Evolutionary conservation across 768 basidiomycete genomes (phyloP).

Genomic region (Cystoderma amianthinum): DNA sequence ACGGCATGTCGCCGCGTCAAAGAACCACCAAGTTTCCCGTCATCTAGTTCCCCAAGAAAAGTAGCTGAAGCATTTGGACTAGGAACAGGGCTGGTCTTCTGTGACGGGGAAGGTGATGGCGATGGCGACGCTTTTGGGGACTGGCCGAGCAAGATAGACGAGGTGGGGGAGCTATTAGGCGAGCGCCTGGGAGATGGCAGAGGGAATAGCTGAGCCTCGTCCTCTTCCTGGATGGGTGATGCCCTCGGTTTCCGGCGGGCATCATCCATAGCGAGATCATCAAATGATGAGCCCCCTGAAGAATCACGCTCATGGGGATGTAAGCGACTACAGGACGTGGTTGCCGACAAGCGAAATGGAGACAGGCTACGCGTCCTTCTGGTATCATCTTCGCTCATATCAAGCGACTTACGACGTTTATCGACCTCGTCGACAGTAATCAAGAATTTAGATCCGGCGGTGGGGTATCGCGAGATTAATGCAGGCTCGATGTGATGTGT

Average conservation of each 20-base stretch:
- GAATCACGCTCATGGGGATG: constrained; percentile 8
- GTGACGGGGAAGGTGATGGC: constrained; percentile 10
- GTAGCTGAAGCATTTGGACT: constrained; percentile 26
- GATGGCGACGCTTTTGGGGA: constrained; percentile 12
- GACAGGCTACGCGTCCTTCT: constrained; percentile 5
- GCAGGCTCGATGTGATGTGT: constrained; percentile 1
- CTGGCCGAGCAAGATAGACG: constrained; percentile 9
- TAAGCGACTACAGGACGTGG: constrained; percentile 5
- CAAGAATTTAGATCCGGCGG: constrained; percentile 18
- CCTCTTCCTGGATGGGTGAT: constrained; percentile 44
- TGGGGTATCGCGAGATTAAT: constrained; percentile 4
- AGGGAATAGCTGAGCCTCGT: constrained; percentile 50
- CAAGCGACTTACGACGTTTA: constrained; percentile 42
- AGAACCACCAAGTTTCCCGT: constrained; percentile 6
- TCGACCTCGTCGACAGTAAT: constrained; percentile 63
- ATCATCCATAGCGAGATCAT: constrained; percentile 5
- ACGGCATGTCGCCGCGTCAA: neutral
- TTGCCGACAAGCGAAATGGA: constrained; percentile 5
- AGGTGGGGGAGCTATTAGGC: constrained; percentile 30
- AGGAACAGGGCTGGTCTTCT: constrained; percentile 18
- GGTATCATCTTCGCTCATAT: constrained; percentile 15
- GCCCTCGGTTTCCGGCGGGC: constrained; percentile 13
- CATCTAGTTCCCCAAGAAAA: constrained; percentile 13
- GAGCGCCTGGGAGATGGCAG: constrained; percentile 53
- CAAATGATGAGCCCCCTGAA: constrained; percentile 5